Evolutionary conservation across 352 stramenopile species (phyloP), one percentile per base, ranked within the genome.

Genomic region (Pythium volutum): DNA sequence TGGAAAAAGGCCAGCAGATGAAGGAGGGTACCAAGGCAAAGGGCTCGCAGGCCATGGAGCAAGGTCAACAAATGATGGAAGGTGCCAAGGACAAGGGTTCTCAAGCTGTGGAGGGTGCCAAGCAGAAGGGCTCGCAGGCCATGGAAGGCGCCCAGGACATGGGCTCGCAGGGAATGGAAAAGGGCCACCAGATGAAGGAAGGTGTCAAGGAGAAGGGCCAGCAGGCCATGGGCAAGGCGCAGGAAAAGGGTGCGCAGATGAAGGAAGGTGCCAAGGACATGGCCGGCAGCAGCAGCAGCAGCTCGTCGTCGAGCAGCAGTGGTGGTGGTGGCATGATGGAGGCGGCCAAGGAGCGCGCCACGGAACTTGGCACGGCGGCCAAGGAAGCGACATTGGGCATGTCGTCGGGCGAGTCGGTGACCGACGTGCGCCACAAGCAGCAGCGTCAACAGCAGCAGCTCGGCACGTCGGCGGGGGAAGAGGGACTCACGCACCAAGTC

Each of bases 381-480:
- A 73, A 70, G 61, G 66, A 66, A n/a, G 55, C 66, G n/a, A 61
- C 56, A 14, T 41, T 67, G 47, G 60, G 61, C 16, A 73, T 66
- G 61, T 73, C 61, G 43, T 71, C 64, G 31, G 54, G 66, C 7
- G 50, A 73, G n/a, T 73, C 61, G 6, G 57, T 58, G 6, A 71
- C 64, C 16, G 52, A 69, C 9, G 22, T 56, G 23, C 50, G 59
- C 33, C 55, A 63, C 53, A 69, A 69, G 48, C 38, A 73, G 47
- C 49, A 71, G 25, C 55, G 54, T 38, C 23, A 62, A 25, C 31
- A 39, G 31, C 36, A 43, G 36, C 36, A 43, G 36, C 14, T 18
- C 2, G 14, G 12, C 16, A 53, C 15, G 49, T 66, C 41, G 39
- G 48, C 43, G 47, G 48, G 58, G 46, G 52, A 66, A 51, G 31